A percentile compares a stretch with the other conserved stretches of the same genome.
Conservation (phyloP, 495 filamentous ascomycete species). For the Penicillium egyptiacum region DNA sequence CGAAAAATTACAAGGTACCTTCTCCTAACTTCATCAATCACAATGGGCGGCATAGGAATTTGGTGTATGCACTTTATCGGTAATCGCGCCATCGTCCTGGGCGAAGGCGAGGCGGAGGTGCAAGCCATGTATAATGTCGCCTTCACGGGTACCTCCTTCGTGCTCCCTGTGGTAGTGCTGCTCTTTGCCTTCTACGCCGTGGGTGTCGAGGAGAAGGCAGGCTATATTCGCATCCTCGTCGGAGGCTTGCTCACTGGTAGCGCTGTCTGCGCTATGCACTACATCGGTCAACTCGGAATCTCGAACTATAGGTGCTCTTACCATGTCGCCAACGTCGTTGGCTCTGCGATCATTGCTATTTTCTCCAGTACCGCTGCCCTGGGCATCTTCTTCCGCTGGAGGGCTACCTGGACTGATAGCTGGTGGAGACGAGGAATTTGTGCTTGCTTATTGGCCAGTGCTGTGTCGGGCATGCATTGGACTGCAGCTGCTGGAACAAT, state of each 20-base stretch:
- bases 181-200: slow-evolving; percentile 68
- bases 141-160: slow-evolving; percentile 76
- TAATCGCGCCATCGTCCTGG: slow-evolving; percentile 74
- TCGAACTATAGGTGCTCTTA: slow-evolving; percentile 71
- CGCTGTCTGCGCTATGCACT: slow-evolving; percentile 87
- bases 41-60: slow-evolving; percentile 83
- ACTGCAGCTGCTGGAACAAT: slow-evolving; percentile 69
- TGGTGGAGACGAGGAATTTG: slow-evolving; percentile 72
- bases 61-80: slow-evolving; percentile 87
- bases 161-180: slow-evolving; percentile 75
- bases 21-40: slow-evolving; percentile 65
- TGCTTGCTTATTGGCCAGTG: slow-evolving; percentile 65
- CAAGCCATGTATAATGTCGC: slow-evolving; percentile 72
- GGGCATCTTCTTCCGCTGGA: slow-evolving; percentile 73
- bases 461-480: slow-evolving; percentile 90
- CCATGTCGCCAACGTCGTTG: slow-evolving; percentile 56
- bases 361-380: slow-evolving; percentile 66
- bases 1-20: slow-evolving; percentile 55
- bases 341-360: slow-evolving; percentile 69
- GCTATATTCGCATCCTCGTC: slow-evolving; percentile 55
- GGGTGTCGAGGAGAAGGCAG: slow-evolving; percentile 55
- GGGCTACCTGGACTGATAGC: slow-evolving; percentile 72
- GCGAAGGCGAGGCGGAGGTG: slow-evolving; percentile 54
- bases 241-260: slow-evolving; percentile 69
- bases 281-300: slow-evolving; percentile 80